Percentiles rank a stretch among this genome's conserved stretches.
Evolutionary conservation across 2,329 filamentous ascomycete species (phyloP).

Genomic region (Sclerotinia nivalis): DNA sequence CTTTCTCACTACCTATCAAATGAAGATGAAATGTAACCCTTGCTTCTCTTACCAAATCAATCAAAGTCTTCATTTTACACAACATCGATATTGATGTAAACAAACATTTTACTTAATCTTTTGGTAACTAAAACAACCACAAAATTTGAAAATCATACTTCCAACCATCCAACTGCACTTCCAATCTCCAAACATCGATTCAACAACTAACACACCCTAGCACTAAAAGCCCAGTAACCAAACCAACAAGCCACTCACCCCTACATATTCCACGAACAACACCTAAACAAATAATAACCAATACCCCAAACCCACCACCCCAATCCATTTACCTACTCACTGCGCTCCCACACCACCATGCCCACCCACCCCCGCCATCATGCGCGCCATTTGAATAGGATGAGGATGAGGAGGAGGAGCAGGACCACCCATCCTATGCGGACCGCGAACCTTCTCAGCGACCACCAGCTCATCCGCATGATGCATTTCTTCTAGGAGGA

Average conservation of each 20-base stretch:
- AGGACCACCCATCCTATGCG: not conserved
- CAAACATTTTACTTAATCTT: no score
- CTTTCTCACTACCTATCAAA: not conserved
- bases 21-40: not conserved
- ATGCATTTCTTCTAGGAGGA: conserved; percentile 37
- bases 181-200: no score
- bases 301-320: not conserved
- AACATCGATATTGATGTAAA: no score
- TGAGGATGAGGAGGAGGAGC: no score
- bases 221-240: not conserved
- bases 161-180: not conserved
- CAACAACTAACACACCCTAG: no score
- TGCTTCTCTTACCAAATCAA: no score
- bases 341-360: not conserved
- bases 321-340: not conserved
- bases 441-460: not conserved
- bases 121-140: no score
- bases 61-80: no score
- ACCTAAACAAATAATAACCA: not conserved
- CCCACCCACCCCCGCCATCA: not conserved
- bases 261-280: not conserved
- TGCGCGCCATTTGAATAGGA: not conserved
- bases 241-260: not conserved
- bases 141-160: no score
- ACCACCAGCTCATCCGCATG: conserved; percentile 26